Evolutionary conservation across 306 rosid genomes (phyloP).

Genomic region (Cucumis hystrix): DNA sequence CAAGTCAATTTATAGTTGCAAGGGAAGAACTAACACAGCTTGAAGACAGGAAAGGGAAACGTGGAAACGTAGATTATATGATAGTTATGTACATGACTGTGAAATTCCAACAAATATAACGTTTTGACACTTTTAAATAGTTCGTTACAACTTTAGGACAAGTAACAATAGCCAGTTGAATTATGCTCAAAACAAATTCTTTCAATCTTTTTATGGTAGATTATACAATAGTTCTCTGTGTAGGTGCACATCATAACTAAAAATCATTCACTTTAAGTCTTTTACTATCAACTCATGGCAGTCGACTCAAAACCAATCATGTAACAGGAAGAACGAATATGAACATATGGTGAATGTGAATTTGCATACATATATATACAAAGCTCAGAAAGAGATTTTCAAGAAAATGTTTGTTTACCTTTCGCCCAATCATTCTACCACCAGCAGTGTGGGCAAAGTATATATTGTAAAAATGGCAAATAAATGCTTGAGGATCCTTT

Average conservation of each 20-base stretch:
- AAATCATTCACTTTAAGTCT: background rate
- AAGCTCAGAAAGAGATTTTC: background rate
- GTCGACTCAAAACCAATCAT: background rate
- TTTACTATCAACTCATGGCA: background rate
- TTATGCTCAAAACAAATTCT: background rate
- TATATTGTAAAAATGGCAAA: slow-evolving; percentile 88
- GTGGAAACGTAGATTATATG: background rate
- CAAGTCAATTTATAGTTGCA: background rate
- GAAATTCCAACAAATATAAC: background rate
- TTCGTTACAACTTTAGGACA: background rate
- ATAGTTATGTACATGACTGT: background rate
- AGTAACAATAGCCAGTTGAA: background rate
- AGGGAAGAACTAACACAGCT: background rate
- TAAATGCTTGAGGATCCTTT: slow-evolving; percentile 76
- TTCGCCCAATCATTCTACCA: slow-evolving; percentile 90
- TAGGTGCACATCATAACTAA: background rate
- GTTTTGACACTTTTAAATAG: background rate
- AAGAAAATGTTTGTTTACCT: slow-evolving; percentile 25
- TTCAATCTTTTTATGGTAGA: too few relatives aligned
- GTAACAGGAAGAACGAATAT: background rate
- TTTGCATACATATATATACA: background rate
- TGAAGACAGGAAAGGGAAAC: background rate
- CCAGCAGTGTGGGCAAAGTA: slow-evolving; percentile 98
- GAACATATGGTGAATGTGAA: background rate
- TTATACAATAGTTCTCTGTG: too few relatives aligned